Evolutionary conservation across 164 flowering plant genomes (phyloP), one percentile per base, ranked within the genome.

Genomic region (Taxillus chinensis): DNA sequence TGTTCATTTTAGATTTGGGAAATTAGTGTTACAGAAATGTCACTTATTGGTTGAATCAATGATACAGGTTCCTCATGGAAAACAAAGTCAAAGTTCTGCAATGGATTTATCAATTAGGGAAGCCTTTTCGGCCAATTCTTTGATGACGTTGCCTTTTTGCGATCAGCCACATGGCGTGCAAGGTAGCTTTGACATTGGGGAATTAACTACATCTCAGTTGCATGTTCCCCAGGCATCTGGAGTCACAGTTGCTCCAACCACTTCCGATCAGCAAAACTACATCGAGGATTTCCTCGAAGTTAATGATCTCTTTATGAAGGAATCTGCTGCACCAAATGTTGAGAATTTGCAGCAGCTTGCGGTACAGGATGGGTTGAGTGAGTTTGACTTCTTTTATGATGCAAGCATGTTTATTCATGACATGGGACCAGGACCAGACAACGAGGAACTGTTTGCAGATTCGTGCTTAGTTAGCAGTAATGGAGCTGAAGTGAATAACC

Each of bases 221-320:
- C 76, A 65, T 49, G 16, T 63, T 10, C 39, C 37, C 38, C 89
- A 81, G 57, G 67, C 64, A 39, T 56, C 75, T 52, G 90, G 85
- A 61, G 73, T 81, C 39, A 68, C 83, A 61, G 79, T 82, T 55
- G 69, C 68, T 71, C 63, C 69, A 38, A 55, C 67, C 27, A 55
- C 39, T 48, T 49, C 62, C 40, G 71, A 64, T 16, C 64, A 42
- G 55, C 64, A 60, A 51, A 54, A 51, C 43, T 56, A 14, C 7
- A 5, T 9, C 17, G 91, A 78, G 45, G 86, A 81, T 70, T 93
- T 83, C 71, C 62, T 91, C 58, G 96, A 95, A 73, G 75, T 89
- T 50, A 69, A 83, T 73, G 99, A 95, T 79, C 89, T 95, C 50
- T 1, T 77, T 46, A 79, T 73, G 64, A 76, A 78, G 16, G 79